Conservation (phyloP, 352 stramenopile species). For the Globisporangium okanoganense region DNA sequence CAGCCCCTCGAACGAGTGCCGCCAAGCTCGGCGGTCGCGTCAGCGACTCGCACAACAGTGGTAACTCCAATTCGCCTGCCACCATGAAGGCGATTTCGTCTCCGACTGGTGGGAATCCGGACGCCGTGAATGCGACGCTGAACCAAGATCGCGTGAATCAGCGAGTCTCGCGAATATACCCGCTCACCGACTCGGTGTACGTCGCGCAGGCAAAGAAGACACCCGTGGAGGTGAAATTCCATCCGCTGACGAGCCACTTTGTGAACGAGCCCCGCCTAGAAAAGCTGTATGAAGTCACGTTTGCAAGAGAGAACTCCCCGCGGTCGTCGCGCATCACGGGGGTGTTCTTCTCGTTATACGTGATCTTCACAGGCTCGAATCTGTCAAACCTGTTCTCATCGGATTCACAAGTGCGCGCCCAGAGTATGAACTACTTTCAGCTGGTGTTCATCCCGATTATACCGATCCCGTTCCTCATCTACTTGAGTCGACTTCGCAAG, state of each 20-base stretch:
- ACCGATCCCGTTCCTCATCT: constrained; percentile 66
- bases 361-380: constrained; percentile 72
- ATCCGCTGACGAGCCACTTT: constrained; percentile 68
- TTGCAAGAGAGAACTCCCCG: constrained; percentile 72
- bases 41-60: constrained; percentile 2
- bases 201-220: constrained; percentile 72
- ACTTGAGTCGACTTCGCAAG: constrained; percentile 50
- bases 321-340: constrained; percentile 54
- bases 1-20: not conserved
- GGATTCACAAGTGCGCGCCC: constrained; percentile 43
- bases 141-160: constrained; percentile 66
- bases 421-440: constrained; percentile 59
- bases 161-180: constrained; percentile 70
- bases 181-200: constrained; percentile 63
- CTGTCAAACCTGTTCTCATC: constrained; percentile 61
- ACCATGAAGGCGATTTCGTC: not conserved
- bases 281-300: constrained; percentile 78
- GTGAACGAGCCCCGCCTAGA: constrained; percentile 67
- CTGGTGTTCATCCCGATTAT: constrained; percentile 66
- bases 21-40: constrained; percentile 1
- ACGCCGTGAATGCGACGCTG: constrained; percentile 24
- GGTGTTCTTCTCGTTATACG: constrained; percentile 70
- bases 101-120: not conserved
- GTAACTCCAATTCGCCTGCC: not conserved
- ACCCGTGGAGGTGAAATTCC: constrained; percentile 74